Conservation (phyloP, 2,329 filamentous ascomycete genomes). For the Uncinocarpus reesii region DNA sequence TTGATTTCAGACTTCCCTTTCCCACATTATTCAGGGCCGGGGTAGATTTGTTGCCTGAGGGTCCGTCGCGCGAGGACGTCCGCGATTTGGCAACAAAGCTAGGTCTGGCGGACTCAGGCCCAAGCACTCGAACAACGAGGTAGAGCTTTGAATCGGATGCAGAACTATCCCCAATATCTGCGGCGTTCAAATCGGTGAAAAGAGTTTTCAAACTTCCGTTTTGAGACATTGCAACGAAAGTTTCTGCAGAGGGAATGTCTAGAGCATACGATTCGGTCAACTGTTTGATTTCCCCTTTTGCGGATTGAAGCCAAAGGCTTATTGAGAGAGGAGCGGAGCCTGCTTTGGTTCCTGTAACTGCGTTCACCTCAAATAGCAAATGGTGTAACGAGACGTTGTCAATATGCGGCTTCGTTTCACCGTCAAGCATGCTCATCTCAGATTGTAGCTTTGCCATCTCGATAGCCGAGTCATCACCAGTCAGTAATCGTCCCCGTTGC, state of each 20-base stretch:
- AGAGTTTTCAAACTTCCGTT: constrained; percentile 67
- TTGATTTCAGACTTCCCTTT: constrained; percentile 31
- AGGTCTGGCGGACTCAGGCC: constrained; percentile 41
- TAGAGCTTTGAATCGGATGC: constrained; percentile 62
- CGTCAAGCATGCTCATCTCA: constrained; percentile 85
- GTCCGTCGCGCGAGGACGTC: constrained; percentile 29
- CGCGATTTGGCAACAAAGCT: constrained; percentile 21
- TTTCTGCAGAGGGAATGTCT: constrained; percentile 63
- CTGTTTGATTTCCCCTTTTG: constrained; percentile 52
- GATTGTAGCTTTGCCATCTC: constrained; percentile 86
- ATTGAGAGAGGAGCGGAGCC: constrained; percentile 66
- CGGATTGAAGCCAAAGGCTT: constrained; percentile 62
- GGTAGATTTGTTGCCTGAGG: constrained; percentile 21
- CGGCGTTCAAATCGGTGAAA: constrained; percentile 72
- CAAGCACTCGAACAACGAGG: constrained; percentile 69
- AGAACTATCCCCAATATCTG: constrained; percentile 58
- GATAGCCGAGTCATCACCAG: constrained; percentile 84
- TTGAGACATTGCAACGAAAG: constrained; percentile 54
- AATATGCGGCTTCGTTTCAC: constrained; percentile 57
- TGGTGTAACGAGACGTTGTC: constrained; percentile 65
- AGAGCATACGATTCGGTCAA: constrained; percentile 77
- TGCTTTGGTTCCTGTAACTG: constrained; percentile 65
- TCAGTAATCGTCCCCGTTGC: constrained; percentile 73
- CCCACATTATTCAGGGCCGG: constrained; percentile 24
- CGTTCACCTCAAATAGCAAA: constrained; percentile 75